Conservation (phyloP, 2,329 filamentous ascomycete species). For the Colletotrichum chlorophyti region DNA sequence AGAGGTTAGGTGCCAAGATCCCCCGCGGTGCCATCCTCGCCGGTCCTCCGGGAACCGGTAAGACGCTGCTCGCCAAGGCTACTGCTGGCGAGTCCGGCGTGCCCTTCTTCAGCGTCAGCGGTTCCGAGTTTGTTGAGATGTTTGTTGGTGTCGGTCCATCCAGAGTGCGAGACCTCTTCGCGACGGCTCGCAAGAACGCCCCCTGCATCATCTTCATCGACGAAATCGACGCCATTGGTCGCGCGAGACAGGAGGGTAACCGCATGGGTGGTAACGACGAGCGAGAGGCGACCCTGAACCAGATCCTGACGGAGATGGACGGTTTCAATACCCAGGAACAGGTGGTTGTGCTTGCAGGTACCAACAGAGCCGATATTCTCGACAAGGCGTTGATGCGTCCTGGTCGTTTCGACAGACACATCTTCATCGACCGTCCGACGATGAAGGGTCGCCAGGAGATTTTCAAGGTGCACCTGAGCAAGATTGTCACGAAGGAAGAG, state of each 20-base stretch:
- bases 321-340: conserved; percentile 98
- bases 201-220: conserved; percentile 99
- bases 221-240: conserved; percentile 97
- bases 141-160: conserved; percentile 98
- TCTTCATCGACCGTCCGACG: conserved; percentile 91
- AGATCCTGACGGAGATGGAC: conserved; percentile 99
- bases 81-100: conserved; percentile 97
- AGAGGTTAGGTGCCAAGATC: conserved; percentile 96
- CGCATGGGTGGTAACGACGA: conserved; percentile 86
- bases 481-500: conserved; percentile 93
- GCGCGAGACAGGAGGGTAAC: conserved; percentile 82
- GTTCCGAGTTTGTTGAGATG: conserved; percentile 99
- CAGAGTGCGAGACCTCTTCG: conserved; percentile 91
- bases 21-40: conserved; percentile 95
- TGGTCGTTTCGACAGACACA: conserved; percentile 96
- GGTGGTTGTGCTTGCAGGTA: conserved; percentile 95
- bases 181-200: conserved; percentile 92
- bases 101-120: conserved; percentile 97
- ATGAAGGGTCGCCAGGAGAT: conserved; percentile 98
- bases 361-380: conserved; percentile 92
- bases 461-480: conserved; percentile 91
- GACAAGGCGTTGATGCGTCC: conserved; percentile 94
- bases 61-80: conserved; percentile 95
- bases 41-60: conserved; percentile 97
- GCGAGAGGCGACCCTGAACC: conserved; percentile 94